Evolutionary conservation across 2,329 filamentous ascomycete species (phyloP).

Genomic region (Aspergillus hortae): DNA sequence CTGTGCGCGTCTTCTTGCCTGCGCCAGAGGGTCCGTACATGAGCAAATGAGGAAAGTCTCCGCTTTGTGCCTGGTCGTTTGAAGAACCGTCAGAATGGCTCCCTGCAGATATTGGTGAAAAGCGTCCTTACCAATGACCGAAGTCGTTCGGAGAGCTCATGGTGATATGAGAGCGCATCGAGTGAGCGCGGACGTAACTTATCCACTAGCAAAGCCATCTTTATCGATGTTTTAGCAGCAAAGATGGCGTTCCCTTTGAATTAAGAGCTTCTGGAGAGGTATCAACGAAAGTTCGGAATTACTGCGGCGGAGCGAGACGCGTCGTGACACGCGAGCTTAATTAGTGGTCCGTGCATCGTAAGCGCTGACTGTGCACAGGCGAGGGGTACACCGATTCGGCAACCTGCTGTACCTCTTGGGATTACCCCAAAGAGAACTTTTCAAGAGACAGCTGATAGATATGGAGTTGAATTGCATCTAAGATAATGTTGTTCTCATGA

Average conservation of each 20-base stretch:
- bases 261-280: neutral
- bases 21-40: constrained; percentile 96
- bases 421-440: too few relatives aligned
- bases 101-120: neutral
- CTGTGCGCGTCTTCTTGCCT: constrained; percentile 95
- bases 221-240: neutral
- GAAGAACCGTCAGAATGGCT: neutral
- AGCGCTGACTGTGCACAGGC: constrained; percentile 2
- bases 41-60: constrained; percentile 95
- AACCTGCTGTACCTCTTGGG: too few relatives aligned
- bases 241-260: too few relatives aligned
- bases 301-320: constrained; percentile 23
- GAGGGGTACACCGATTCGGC: too few relatives aligned
- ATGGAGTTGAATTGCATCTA: too few relatives aligned
- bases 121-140: constrained; percentile 66
- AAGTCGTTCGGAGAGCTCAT: constrained; percentile 81
- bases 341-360: constrained; percentile 30
- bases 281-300: constrained; percentile 13
- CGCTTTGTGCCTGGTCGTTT: constrained; percentile 77
- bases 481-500: too few relatives aligned
- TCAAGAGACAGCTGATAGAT: too few relatives aligned
- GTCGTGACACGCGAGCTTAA: constrained; percentile 39
- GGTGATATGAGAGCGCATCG: constrained; percentile 73
- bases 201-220: constrained; percentile 65
- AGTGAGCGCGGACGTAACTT: constrained; percentile 55